Evolutionary conservation across 805 yeast genomes (phyloP), one percentile per base, ranked within the genome.

Genomic region (Metschnikowia gruessii): DNA sequence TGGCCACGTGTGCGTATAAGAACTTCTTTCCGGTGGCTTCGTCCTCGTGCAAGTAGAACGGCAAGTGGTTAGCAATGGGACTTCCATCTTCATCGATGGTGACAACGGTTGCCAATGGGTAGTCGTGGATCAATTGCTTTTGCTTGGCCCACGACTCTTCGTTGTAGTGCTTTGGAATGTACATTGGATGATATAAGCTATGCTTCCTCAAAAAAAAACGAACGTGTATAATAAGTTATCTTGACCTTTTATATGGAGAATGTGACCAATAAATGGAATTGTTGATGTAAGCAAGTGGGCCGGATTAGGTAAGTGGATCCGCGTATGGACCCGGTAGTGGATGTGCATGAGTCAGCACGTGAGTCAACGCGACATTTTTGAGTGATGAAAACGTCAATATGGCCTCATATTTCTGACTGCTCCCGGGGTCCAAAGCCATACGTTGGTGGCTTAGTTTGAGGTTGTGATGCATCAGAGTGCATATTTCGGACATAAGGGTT

Each of bases 1-100:
- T 71, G 15, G 85, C 79, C 19, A 82, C 53, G 57, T 82, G 88
- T 0, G 83, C 83, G 18, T 73, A 70, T 24, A 82, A 65, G 41
- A 57, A 65, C 41, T 65, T 65, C 45, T 69, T 64, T 5, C 71
- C 74, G 1, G 68, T 65, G 15, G 60, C 67, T 9, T 57, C 56
- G 26, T 64, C 70, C 12, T 60, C 62, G 21, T 69, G 60, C 18
- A 79, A 57, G 29, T 68, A 62, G 53, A 82, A 81, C 3, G 87
- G 87, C 17, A 81, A 58, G 54, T 82, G 85, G 42, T 79, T 79
- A 24, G 83, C 82, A 42, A 73, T 66, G 16, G 75, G 58, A 11
- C 67, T 70, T 3, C 73, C 71, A 15, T 68, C 68, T 2, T 61
- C 58, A n/a, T 58, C 63, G 13, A 58, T 51, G 11, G 80, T 70